These are phyloP conservation scores for Musa troglodytarum DNA, from an alignment of 176 grass and related monocot species.

Conservation along the genomic window DNA sequence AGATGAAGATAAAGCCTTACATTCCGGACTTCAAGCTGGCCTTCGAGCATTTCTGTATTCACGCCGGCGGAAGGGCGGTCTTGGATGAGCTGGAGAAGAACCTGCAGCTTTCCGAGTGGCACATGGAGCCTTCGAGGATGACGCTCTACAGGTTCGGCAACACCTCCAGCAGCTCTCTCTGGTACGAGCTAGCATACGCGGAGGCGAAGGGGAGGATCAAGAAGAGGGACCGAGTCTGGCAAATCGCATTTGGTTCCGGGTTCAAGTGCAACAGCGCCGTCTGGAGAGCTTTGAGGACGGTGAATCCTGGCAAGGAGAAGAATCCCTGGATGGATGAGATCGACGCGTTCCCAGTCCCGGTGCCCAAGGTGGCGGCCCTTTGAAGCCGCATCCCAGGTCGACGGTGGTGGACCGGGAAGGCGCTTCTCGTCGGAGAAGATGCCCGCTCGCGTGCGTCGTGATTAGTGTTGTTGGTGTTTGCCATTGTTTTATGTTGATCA, in stretches of 20 bases:
- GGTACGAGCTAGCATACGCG: not conserved
- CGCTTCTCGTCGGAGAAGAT: no score
- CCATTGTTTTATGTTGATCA: no score
- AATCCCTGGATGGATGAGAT: constrained; percentile 21
- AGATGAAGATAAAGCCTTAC: constrained; percentile 15
- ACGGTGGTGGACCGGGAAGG: no score
- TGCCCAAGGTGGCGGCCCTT: not conserved
- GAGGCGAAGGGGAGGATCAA: constrained; percentile 5
- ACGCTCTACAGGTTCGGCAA: constrained; percentile 4
- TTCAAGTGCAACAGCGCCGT: constrained; percentile 19
- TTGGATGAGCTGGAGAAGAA: constrained; percentile 6
- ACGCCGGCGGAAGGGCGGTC: constrained; percentile 1
- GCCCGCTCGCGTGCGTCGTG: no score
- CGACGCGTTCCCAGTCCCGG: not conserved
- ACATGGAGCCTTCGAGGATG: constrained; percentile 12
- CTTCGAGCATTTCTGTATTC: constrained; percentile 12
- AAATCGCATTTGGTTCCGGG: constrained; percentile 15
- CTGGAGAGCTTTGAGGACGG: constrained; percentile 2
- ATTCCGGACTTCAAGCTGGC: constrained; percentile 6
- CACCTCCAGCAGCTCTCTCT: constrained; percentile 2
- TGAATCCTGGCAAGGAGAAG: constrained; percentile 10
- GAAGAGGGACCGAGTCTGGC: constrained; percentile 13
- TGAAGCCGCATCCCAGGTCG: not conserved
- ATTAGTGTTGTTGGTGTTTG: no score
- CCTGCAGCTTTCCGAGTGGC: not conserved